Evolutionary conservation across 2,329 filamentous ascomycete species (phyloP).

Genomic region (Alternaria conjuncta): DNA sequence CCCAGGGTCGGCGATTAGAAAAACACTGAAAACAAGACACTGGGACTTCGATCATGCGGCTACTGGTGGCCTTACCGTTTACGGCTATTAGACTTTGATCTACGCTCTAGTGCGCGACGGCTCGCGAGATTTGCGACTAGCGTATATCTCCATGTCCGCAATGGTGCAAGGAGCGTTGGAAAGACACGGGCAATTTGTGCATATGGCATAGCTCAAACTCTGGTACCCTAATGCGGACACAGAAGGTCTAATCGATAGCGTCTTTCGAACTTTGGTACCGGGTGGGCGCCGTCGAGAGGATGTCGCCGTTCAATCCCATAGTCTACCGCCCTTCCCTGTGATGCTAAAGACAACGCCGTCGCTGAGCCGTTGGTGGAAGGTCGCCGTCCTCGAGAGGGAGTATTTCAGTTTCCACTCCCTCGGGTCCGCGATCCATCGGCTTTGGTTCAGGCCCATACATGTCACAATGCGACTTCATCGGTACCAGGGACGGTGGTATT

Average conservation of each 20-base stretch:
- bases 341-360: constrained; percentile 3
- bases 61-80: constrained; percentile 6
- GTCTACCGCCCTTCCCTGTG: constrained; percentile 1
- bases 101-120: constrained; percentile 7
- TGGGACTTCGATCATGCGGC: constrained; percentile 11
- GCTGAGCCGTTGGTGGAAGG: not conserved
- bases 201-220: not conserved
- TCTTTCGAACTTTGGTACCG: not conserved
- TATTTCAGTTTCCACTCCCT: constrained; percentile 3
- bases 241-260: constrained; percentile 1
- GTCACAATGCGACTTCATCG: not conserved
- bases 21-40: not conserved
- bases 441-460: not conserved
- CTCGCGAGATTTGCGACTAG: constrained; percentile 10
- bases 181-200: not conserved
- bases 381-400: not conserved
- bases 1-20: constrained; percentile 14
- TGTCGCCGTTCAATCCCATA: constrained; percentile 10
- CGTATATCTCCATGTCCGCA: constrained; percentile 8
- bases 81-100: constrained; percentile 15
- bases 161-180: constrained; percentile 5
- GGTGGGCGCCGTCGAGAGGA: constrained; percentile 1
- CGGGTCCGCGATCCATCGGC: constrained; percentile 3
- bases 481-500: constrained; percentile 6
- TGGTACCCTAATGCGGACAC: constrained; percentile 8